Evolutionary conservation across 768 basidiomycete species (phyloP), one percentile per base, ranked within the genome.

Genomic region (Fomitopsis serialis): DNA sequence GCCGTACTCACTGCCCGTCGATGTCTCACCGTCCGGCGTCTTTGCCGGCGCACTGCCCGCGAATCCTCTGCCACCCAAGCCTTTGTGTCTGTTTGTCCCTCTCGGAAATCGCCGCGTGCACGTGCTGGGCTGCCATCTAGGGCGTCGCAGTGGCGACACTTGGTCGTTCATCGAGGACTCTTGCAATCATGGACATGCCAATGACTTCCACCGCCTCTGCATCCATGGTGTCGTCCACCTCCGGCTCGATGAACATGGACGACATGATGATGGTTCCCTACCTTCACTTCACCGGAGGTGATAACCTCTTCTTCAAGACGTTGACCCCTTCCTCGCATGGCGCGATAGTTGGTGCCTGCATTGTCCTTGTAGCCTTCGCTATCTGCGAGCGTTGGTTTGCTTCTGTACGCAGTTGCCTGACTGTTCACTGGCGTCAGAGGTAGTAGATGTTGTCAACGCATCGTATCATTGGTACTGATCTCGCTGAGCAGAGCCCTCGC

Each of bases 261-360:
- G 25, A 27, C 7, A 57, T 57, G 55, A 56, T 58, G 73, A 89
- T 88, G 87, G 74, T 72, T 1, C 80, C 86, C 1, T 89, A 78
- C 67, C 69, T 92, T 15, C 89, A 91, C 64, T 86, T 89, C 58
- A 75, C 77, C 21, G 70, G 72, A 0, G 81, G 82, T 0, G 88
- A 90, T 56, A 70, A 73, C 48, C 74, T 92, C 11, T 71, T 80
- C 67, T 93, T 94, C 72, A 59, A 79, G 53, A 69, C 76, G 1
- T 88, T 87, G 85, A 69, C 66, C 5, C 92, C 93, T 0, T 75
- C 75, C 2, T 84, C 89, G 0, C 57, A 71, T 7, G 91, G 87
- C 21, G 84, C 86, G 0, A 78, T 91, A 32, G 80, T 79, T 21
- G 92, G 88, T 0, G 85, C 90, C 35, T 88, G 84, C 63, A 75